Percentiles rank a stretch among this genome's conserved stretches.
Conservation (phyloP, 1,284 basidiomycete genomes). For the Tranzscheliella williamsii region DNA sequence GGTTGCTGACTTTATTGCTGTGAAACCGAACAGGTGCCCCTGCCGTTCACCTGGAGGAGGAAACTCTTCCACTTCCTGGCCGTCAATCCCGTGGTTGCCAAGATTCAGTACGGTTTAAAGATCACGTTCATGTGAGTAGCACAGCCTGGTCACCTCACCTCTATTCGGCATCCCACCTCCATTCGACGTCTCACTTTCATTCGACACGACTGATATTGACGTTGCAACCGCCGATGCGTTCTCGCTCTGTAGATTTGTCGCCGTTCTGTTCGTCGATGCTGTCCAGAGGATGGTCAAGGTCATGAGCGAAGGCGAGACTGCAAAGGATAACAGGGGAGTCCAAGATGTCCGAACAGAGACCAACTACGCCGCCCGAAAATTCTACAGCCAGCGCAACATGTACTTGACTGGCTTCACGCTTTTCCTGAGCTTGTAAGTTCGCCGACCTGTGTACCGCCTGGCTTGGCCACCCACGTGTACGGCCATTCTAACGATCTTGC, state of each 20-base stretch:
- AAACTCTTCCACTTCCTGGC: slow-evolving; percentile 76
- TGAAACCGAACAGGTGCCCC: slow-evolving; percentile 67
- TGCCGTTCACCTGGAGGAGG: slow-evolving; percentile 75
- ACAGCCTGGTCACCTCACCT: neutral
- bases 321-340: slow-evolving; percentile 68
- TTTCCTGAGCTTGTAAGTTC: slow-evolving; percentile 69
- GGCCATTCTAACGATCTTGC: too few species aligned
- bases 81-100: slow-evolving; percentile 60
- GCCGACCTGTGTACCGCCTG: too few species aligned
- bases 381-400: slow-evolving; percentile 75
- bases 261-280: slow-evolving; percentile 79
- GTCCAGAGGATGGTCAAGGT: slow-evolving; percentile 90
- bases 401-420: slow-evolving; percentile 80
- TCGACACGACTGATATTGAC: too few species aligned
- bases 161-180: too few species aligned
- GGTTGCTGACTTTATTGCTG: too few species aligned
- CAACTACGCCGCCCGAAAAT: slow-evolving; percentile 80
- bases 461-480: too few species aligned
- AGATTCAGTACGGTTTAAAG: slow-evolving; percentile 71
- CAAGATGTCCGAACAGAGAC: slow-evolving; percentile 78
- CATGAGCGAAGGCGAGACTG: slow-evolving; percentile 73
- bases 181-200: neutral
- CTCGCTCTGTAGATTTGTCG: slow-evolving; percentile 72
- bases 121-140: slow-evolving; percentile 86
- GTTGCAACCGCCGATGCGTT: neutral